Percentiles rank a stretch among this genome's conserved stretches.
phyloP scores from a whole-genome alignment of 1,284 basidiomycete species.

The Moesziomyces parantarcticus region DNA sequence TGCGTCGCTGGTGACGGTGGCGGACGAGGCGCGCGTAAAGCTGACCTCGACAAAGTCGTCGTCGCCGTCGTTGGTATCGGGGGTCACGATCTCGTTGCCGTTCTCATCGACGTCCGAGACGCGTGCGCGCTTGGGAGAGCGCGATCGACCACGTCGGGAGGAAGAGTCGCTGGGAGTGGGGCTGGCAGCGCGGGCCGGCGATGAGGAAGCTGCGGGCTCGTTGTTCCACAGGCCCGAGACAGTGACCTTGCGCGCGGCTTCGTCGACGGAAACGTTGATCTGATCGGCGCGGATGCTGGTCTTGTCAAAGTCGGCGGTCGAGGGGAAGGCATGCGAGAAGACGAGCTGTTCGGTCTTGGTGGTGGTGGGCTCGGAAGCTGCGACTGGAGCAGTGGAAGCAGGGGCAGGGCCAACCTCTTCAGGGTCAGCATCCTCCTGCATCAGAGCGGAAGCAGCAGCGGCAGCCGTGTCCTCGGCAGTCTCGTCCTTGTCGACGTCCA shows the following conservation, averaged over 20 bases:
- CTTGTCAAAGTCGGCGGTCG: conserved; percentile 16
- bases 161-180: conserved; percentile 37
- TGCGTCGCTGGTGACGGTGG: background rate
- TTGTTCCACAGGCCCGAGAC: conserved; percentile 51
- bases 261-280: conserved; percentile 48
- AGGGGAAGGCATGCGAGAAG: conserved; percentile 40
- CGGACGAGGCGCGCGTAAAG: conserved; percentile 18
- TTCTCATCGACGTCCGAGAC: conserved; percentile 53
- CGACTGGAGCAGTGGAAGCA: conserved; percentile 3
- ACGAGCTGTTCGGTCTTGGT: conserved; percentile 36
- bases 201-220: conserved; percentile 6
- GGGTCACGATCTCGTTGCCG: conserved; percentile 44
- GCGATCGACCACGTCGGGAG: conserved; percentile 38
- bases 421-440: conserved; percentile 35
- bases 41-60: conserved; percentile 49
- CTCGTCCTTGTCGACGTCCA: conserved; percentile 28
- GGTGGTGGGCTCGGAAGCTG: background rate
- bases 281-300: conserved; percentile 28
- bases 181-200: conserved; percentile 26
- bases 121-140: conserved; percentile 48
- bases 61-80: conserved; percentile 22
- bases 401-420: conserved; percentile 44
- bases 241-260: conserved; percentile 38
- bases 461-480: conserved; percentile 6
- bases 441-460: conserved; percentile 19